Conservation (phyloP, 1,284 basidiomycete genomes). For the Puccinia coronata region DNA sequence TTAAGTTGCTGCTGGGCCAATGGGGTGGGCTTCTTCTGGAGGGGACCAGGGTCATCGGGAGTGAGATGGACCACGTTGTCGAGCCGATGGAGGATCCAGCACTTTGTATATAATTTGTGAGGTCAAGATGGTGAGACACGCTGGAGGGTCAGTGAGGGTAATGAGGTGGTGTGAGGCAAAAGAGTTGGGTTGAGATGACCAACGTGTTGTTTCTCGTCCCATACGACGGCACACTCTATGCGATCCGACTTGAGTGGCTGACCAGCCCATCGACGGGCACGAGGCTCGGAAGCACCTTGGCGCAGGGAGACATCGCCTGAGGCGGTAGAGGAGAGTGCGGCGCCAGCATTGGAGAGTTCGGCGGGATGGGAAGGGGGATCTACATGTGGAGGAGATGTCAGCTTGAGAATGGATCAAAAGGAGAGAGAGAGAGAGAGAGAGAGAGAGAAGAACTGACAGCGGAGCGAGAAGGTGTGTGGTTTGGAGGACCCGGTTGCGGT, state of each 20-base stretch:
- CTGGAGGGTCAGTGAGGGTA: not conserved
- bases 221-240: conserved; percentile 44
- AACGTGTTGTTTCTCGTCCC: conserved; percentile 45
- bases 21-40: conserved; percentile 7
- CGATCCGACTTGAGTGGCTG: not conserved
- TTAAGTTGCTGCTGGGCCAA: not conserved
- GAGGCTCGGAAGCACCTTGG: conserved; percentile 31
- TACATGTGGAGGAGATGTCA: not conserved
- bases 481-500: not conserved
- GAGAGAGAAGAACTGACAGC: conserved; percentile 30
- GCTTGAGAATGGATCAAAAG: not conserved
- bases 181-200: not conserved
- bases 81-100: conserved; percentile 47
- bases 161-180: not conserved
- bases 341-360: conserved; percentile 40
- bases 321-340: conserved; percentile 42
- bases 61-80: conserved; percentile 41
- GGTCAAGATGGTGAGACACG: not conserved
- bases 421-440: not conserved
- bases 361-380: conserved; percentile 45
- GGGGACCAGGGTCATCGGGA: conserved; percentile 34
- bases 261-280: conserved; percentile 44
- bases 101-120: conserved; percentile 1
- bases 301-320: conserved; percentile 45
- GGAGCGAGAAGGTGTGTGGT: conserved; percentile 37